Evolutionary conservation across 2,329 filamentous ascomycete genomes (phyloP).

Genomic region (Microthyrium microscopicum): DNA sequence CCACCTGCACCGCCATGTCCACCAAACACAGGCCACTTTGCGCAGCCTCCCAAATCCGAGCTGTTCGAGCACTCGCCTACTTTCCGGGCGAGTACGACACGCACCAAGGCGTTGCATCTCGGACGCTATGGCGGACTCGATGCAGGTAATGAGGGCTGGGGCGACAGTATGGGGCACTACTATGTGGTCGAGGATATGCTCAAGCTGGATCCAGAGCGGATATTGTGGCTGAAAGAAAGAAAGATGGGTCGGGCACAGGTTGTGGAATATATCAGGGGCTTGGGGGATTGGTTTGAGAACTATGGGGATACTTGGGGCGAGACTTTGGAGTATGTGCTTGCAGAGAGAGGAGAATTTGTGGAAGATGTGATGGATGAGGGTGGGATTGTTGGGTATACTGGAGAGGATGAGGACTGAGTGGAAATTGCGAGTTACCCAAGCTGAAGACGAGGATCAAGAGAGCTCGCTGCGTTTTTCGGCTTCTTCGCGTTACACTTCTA

Average conservation of each 20-base stretch:
- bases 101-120: conserved; percentile 30
- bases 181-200: conserved; percentile 49
- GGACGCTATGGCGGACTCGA: conserved; percentile 30
- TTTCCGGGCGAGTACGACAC: conserved; percentile 17
- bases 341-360: conserved; percentile 35
- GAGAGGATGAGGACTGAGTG: not conserved
- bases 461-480: no score
- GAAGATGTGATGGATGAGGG: conserved; percentile 45
- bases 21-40: conserved; percentile 5
- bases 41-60: conserved; percentile 6
- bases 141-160: conserved; percentile 44
- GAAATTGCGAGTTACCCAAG: not conserved
- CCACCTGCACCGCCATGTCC: conserved; percentile 12
- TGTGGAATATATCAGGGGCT: conserved; percentile 31
- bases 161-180: conserved; percentile 46
- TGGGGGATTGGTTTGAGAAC: conserved; percentile 46
- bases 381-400: conserved; percentile 14
- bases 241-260: conserved; percentile 40
- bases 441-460: no score
- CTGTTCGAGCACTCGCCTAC: conserved; percentile 19
- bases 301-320: conserved; percentile 46
- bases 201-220: conserved; percentile 43
- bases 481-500: no score
- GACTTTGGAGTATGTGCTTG: conserved; percentile 39
- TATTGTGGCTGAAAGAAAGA: conserved; percentile 40